Evolutionary conservation across 2,329 filamentous ascomycete genomes (phyloP).

Genomic region (Elsinoe ampelina): DNA sequence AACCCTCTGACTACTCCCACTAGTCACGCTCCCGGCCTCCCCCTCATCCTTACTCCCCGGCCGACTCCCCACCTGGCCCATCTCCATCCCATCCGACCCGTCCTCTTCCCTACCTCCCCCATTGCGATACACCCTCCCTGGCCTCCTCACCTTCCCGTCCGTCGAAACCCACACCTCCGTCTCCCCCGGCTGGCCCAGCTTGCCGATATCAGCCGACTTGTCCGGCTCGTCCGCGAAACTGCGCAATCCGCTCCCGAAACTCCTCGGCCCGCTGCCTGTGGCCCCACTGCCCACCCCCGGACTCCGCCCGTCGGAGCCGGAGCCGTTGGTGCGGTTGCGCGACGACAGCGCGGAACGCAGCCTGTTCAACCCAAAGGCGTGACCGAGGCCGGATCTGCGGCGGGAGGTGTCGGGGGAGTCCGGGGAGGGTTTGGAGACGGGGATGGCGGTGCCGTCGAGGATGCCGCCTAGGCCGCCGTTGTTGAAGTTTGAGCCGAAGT

Average conservation of each 20-base stretch:
- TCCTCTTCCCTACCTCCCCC: not conserved
- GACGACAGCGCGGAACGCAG: not conserved
- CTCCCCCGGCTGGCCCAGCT: constrained; percentile 9
- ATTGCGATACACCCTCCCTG: not conserved
- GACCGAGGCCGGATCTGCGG: not conserved
- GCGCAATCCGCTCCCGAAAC: not conserved
- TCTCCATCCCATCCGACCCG: not conserved
- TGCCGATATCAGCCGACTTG: constrained; percentile 9
- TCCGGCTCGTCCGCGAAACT: constrained; percentile 9
- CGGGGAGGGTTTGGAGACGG: not conserved
- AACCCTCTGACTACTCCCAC: not conserved
- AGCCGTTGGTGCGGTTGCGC: not conserved
- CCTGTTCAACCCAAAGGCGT: not conserved
- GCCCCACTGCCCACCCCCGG: not conserved
- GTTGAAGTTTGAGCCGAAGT: constrained; percentile 11
- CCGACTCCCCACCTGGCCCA: not conserved
- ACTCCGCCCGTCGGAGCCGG: not conserved
- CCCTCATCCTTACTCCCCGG: constrained; percentile 2
- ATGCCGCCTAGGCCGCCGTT: constrained; percentile 12
- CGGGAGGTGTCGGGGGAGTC: not conserved
- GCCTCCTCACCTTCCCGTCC: not conserved
- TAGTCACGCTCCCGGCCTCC: not conserved
- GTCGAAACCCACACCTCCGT: not conserved
- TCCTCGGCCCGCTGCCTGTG: not conserved
- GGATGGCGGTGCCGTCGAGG: constrained; percentile 7